Percentiles rank a stretch among this genome's conserved stretches.
Evolutionary conservation across 257 asterid species (phyloP).

Genomic region (Solanum ahanhuiri): DNA sequence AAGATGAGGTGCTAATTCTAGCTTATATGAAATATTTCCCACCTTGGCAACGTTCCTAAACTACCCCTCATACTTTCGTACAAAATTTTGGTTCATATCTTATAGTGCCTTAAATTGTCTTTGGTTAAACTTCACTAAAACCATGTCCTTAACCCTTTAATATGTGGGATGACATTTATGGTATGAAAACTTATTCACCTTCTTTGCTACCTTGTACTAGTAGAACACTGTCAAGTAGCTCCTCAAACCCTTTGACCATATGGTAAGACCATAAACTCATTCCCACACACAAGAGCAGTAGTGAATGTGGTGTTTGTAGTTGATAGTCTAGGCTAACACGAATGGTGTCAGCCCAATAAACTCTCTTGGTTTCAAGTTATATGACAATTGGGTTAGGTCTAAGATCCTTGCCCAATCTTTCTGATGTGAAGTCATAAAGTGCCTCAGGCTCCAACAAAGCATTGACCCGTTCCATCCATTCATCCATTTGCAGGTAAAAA

Average conservation of each 20-base stretch:
- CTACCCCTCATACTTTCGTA: not conserved
- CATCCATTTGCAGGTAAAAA: not conserved
- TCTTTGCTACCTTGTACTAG: not conserved
- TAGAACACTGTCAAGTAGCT: no score
- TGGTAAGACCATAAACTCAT: not conserved
- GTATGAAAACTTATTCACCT: not conserved
- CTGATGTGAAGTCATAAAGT: not conserved
- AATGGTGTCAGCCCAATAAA: not conserved
- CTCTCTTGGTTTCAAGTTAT: not conserved
- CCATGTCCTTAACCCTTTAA: not conserved
- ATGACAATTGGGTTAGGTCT: not conserved
- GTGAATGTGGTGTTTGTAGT: not conserved
- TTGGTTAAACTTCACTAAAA: not conserved
- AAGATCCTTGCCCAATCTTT: not conserved
- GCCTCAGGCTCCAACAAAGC: not conserved
- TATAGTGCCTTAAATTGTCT: not conserved
- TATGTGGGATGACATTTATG: not conserved
- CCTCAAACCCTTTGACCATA: not conserved
- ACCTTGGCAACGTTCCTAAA: not conserved
- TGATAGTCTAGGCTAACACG: not conserved
- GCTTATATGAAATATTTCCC: not conserved
- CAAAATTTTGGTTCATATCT: not conserved
- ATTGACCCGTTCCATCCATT: not conserved
- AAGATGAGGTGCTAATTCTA: not conserved
- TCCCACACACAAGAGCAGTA: not conserved